phyloP scores from a whole-genome alignment of 192 early-diverging fungal genomes.

The Glomus cerebriforme region DNA sequence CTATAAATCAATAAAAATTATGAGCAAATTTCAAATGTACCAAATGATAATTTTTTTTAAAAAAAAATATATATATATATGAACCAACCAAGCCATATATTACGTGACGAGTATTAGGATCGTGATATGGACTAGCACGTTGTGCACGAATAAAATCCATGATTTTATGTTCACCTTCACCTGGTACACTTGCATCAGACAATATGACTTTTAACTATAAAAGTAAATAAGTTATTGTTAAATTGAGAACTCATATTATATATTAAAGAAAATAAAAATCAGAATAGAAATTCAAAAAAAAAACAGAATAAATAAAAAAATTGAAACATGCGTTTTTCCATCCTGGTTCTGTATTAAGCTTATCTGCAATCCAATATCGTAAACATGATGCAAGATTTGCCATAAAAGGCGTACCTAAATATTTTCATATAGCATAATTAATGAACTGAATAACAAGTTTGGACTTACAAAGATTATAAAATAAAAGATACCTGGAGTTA shows the following conservation, averaged over 20 bases:
- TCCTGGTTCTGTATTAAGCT: conserved; percentile 82
- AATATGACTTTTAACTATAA: conserved; percentile 79
- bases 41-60: not conserved
- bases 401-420: conserved; percentile 90
- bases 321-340: conserved; percentile 67
- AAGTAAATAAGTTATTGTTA: conserved; percentile 1
- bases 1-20: conserved; percentile 37
- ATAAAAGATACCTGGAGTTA: conserved; percentile 74
- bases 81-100: conserved; percentile 77
- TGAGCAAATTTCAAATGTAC: no score
- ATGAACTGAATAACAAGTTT: not conserved
- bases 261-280: not conserved
- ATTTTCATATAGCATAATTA: not conserved
- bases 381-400: conserved; percentile 82
- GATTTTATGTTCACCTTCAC: conserved; percentile 99
- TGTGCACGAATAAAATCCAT: conserved; percentile 94
- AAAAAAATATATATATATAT: conserved; percentile 23
- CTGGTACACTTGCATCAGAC: conserved; percentile 93
- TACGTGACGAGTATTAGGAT: conserved; percentile 93
- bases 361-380: conserved; percentile 85
- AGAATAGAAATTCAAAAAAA: not conserved
- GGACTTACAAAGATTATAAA: not conserved
- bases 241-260: conserved; percentile 4
- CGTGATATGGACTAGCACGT: conserved; percentile 74
- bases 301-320: not conserved